These are phyloP conservation scores for Hippophae rhamnoides DNA, from an alignment of 306 rosid genomes.

Conservation along the genomic window DNA sequence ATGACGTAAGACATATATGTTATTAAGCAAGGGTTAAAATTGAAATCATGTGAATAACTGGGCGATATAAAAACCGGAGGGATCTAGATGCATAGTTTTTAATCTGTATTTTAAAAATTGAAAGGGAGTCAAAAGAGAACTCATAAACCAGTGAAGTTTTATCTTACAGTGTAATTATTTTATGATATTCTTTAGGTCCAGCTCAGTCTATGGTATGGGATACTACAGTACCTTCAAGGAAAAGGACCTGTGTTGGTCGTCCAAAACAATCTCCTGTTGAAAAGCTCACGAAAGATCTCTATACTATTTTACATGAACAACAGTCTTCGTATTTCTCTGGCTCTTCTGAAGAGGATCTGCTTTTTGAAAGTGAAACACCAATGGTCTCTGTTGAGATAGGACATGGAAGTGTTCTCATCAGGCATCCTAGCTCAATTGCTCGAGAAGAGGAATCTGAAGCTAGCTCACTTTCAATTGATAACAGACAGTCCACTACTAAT, in stretches of 20 bases:
- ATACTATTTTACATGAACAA: slow-evolving; percentile 85
- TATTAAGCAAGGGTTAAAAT: no score
- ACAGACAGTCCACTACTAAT: slow-evolving; percentile 41
- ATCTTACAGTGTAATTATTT: slow-evolving; percentile 17
- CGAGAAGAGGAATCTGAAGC: slow-evolving; percentile 98
- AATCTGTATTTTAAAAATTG: no score
- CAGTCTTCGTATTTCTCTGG: slow-evolving; percentile 72
- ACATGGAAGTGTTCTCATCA: slow-evolving; percentile 90
- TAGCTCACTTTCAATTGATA: slow-evolving; percentile 85
- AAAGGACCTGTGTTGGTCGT: slow-evolving; percentile 79
- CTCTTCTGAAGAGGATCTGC: slow-evolving; percentile 88
- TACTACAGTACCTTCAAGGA: slow-evolving; percentile 75
- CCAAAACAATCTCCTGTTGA: slow-evolving; percentile 87
- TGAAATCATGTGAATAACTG: no score
- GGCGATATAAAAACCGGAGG: no score
- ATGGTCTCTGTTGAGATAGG: slow-evolving; percentile 99
- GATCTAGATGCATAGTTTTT: no score
- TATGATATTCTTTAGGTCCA: slow-evolving; percentile 54
- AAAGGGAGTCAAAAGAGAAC: neutral
- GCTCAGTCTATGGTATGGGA: slow-evolving; percentile 94
- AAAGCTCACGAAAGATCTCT: slow-evolving; percentile 87
- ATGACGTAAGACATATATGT: no score
- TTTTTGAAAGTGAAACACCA: slow-evolving; percentile 80
- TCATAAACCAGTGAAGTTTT: slow-evolving; percentile 6
- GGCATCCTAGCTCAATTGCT: slow-evolving; percentile 82